Conservation (phyloP, 108 stramenopile species). For the Halocafeteria seosinensis region DNA sequence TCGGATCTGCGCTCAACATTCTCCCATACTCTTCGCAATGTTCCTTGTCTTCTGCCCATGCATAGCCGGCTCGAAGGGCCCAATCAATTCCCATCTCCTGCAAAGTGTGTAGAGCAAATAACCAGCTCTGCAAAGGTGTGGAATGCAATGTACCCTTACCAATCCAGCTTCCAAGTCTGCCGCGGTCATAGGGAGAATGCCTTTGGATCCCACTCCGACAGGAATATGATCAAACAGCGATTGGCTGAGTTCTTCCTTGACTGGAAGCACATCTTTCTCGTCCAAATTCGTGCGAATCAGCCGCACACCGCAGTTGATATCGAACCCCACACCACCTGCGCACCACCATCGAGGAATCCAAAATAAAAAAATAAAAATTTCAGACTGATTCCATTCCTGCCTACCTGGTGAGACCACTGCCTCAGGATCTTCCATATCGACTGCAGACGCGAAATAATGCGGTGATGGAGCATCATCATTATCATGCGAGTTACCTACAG, state of each 20-base stretch:
- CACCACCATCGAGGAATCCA: no score
- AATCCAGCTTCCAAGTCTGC: slow-evolving; percentile 47
- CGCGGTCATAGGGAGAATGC: slow-evolving; percentile 42
- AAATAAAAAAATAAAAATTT: no score
- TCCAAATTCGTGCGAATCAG: slow-evolving; percentile 55
- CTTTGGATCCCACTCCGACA: slow-evolving; percentile 56
- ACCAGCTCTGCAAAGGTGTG: no score
- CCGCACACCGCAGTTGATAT: slow-evolving; percentile 64
- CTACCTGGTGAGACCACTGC: slow-evolving; percentile 57
- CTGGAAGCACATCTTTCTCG: slow-evolving; percentile 37
- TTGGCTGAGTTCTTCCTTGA: slow-evolving; percentile 39
- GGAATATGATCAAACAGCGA: slow-evolving; percentile 60
- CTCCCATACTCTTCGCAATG: slow-evolving; percentile 42
- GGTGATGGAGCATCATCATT: no score
- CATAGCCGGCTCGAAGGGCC: slow-evolving; percentile 50
- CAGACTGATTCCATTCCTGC: no score
- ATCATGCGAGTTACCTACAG: slow-evolving; percentile 8
- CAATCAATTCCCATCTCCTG: slow-evolving; percentile 59
- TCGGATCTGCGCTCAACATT: slow-evolving; percentile 22
- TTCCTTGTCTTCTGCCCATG: slow-evolving; percentile 65
- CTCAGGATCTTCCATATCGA: slow-evolving; percentile 56
- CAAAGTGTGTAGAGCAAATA: slow-evolving; percentile 5
- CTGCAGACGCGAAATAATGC: no score
- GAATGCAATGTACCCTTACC: no score
- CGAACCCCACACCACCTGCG: slow-evolving; percentile 53